Base-by-base conservation (phyloP, 1,284 basidiomycete species). In the Filobasidium uniguttulatum region DNA sequence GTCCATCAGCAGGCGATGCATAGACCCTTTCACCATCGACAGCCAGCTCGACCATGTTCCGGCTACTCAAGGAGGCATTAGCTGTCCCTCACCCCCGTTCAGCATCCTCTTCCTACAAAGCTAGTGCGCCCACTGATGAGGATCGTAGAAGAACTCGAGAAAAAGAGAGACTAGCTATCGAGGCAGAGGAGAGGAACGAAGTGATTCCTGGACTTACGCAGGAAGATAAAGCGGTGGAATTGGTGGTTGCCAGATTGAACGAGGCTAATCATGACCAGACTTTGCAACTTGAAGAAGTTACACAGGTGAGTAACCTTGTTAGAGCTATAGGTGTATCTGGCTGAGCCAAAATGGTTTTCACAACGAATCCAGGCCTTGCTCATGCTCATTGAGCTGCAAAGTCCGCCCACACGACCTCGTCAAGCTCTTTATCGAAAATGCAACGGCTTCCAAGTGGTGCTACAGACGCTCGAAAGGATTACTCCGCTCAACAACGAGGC, bases 31-130 rank as follows among this genome's bases (percentile, higher is more conserved):
- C n/a, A n/a, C n/a, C n/a, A n/a, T n/a, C n/a, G n/a, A n/a, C n/a
- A n/a, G n/a, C n/a, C n/a, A 40, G 3, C 4, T 40, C 3, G 34
- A 44, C 8, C 46, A 55, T 55, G 54, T 55, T 55, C 48, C 46
- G 49, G 31, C 43, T 55, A 25, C 45, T 55, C 23, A 53, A 53
- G 33, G 54, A 55, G 41, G 54, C 51, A 6, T 48, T 52, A 5
- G 25, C 54, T 9, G n/a, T 45, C 7, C 53, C 53, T 14, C n/a
- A 48, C 12, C 20, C 49, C 5, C 40, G 51, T 1, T 17, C 44
- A 30, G 4, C 33, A 23, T 15, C 31, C 12, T 46, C 37, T 15
- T 17, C 30, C 9, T 46, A 20, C 19, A 31, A 22, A 19, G 25
- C 29, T 9, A 35, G 44, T 1, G 15, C 44, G 23, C 43, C 35